Base-by-base conservation (phyloP, 2,329 filamentous ascomycete genomes). In the Paecilomyces variotii region DNA sequence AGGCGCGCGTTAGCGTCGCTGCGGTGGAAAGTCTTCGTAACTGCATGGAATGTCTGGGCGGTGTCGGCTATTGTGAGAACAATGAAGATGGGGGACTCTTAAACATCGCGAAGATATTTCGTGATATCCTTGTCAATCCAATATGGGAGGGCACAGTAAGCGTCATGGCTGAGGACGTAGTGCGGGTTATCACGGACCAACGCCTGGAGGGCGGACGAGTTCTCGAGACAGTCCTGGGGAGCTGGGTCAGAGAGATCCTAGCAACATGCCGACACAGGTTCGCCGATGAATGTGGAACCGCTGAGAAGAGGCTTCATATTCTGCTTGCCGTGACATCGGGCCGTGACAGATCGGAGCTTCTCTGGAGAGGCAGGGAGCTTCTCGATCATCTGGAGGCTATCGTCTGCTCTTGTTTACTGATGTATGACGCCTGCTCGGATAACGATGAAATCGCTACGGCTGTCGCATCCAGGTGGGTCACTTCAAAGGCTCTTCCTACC, bases 131-230 rank as follows among this genome's bases (percentile, higher is more conserved):
- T 35, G 86, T 90, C 34, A 59, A 60, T 12, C 58, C 60, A 10
- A 62, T 62, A 25, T 88, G 85, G 85, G 86, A 88, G 70, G 86
- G 87, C 0, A 90, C 87, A 0, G 88, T 86, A 0, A 86, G 88
- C 64, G 84, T 90, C 5, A 76, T 90, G 59, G 83, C 83, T 10
- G 76, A 77, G 28, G 80, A 82, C 60, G 70, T 79, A 1, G 72
- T 81, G 19, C 69, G 79, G 11, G 59, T 54, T 25, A 54, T 60
- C 3, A 60, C 39, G 39, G 39, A 45, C 19, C 19, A 45, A 19
- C 39, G 39, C n/a, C 39, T 45, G 14, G n/a, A 19, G 4, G 39
- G 19, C 19, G 39, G 39, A 45, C 39, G 7, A 45, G 39, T 45
- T 14, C 14, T 45, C 39, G 39, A 45, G n/a, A 45, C 5, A 19